phyloP scores from a whole-genome alignment of 2,329 filamentous ascomycete species.

The Metarhizium rileyi region DNA sequence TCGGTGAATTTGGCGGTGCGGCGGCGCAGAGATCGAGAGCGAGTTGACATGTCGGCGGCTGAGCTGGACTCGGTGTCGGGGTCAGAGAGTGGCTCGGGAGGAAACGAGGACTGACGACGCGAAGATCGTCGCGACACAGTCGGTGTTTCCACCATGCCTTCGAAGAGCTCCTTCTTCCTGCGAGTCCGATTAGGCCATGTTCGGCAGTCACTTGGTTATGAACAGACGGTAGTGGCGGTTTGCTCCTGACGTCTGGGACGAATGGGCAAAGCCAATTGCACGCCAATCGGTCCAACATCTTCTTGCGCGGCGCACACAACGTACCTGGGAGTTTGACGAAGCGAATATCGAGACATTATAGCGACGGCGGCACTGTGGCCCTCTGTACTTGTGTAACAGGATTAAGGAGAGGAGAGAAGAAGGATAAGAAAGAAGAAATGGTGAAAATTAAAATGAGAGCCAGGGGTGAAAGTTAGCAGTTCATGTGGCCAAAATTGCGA shows the following conservation, averaged over 20 bases:
- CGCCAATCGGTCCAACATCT: background rate
- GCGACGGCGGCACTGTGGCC: background rate
- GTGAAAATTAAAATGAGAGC: background rate
- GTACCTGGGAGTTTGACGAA: conserved; percentile 22
- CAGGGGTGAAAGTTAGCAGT: background rate
- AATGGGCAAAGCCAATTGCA: background rate
- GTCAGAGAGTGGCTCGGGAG: conserved; percentile 32
- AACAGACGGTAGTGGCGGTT: background rate
- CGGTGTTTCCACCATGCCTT: conserved; percentile 52
- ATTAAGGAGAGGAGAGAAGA: background rate
- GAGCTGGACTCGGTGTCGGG: conserved; percentile 40
- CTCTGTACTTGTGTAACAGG: background rate
- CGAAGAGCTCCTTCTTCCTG: conserved; percentile 52
- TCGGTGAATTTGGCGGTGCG: conserved; percentile 42
- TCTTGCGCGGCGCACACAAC: background rate
- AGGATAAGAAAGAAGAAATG: background rate
- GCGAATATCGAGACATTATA: conserved; percentile 20
- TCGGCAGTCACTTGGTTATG: background rate
- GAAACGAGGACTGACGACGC: conserved; percentile 40
- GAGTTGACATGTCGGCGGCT: conserved; percentile 31
- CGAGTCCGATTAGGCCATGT: conserved; percentile 3
- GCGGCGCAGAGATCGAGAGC: conserved; percentile 29
- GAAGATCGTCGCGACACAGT: conserved; percentile 28
- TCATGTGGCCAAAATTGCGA: no score
- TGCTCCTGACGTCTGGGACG: background rate